A percentile compares a stretch with the other conserved stretches of the same genome.
Evolutionary conservation across 352 stramenopile species (phyloP).

Genomic region (Phytopythium boreale): DNA sequence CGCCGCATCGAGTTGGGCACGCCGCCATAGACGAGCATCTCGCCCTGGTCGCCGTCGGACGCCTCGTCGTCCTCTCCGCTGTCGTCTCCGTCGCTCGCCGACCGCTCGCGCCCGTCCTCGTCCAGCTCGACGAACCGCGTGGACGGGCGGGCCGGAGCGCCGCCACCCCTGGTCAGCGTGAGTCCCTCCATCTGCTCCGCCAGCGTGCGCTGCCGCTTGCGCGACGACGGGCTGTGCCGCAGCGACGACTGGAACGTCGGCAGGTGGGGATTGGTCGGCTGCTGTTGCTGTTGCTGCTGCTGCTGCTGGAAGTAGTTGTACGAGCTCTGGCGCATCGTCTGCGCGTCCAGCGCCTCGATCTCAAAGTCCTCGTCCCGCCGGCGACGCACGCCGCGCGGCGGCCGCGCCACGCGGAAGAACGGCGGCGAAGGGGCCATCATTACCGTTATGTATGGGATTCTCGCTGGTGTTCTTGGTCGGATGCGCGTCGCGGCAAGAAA

Average conservation of each 20-base stretch:
- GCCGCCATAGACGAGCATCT: slow-evolving; percentile 37
- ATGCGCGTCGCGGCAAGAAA: neutral
- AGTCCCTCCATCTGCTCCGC: slow-evolving; percentile 50
- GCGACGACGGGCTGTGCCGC: slow-evolving; percentile 12
- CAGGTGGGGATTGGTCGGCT: slow-evolving; percentile 1
- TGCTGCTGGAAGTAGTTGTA: slow-evolving; percentile 72
- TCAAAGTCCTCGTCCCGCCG: slow-evolving; percentile 46
- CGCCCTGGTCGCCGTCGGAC: slow-evolving; percentile 8
- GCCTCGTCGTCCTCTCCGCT: slow-evolving; percentile 8
- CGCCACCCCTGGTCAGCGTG: neutral
- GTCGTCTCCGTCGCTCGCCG: slow-evolving; percentile 19
- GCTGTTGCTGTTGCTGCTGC: slow-evolving; percentile 1
- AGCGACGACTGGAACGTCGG: slow-evolving; percentile 22
- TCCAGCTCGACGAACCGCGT: slow-evolving; percentile 20
- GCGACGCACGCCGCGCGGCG: slow-evolving; percentile 36
- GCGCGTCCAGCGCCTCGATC: slow-evolving; percentile 66
- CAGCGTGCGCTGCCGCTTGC: slow-evolving; percentile 64
- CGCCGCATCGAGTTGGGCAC: slow-evolving; percentile 17
- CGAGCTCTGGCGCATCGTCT: slow-evolving; percentile 63
- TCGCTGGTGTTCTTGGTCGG: neutral
- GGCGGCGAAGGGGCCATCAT: slow-evolving; percentile 1
- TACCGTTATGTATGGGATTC: neutral
- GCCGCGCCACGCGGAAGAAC: slow-evolving; percentile 12
- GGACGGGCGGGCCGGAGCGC: slow-evolving; percentile 3
- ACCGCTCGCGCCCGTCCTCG: slow-evolving; percentile 17